These are phyloP conservation scores for Aaosphaeria arxii DNA, from an alignment of 2,329 filamentous ascomycete genomes.

Conservation along the genomic window DNA sequence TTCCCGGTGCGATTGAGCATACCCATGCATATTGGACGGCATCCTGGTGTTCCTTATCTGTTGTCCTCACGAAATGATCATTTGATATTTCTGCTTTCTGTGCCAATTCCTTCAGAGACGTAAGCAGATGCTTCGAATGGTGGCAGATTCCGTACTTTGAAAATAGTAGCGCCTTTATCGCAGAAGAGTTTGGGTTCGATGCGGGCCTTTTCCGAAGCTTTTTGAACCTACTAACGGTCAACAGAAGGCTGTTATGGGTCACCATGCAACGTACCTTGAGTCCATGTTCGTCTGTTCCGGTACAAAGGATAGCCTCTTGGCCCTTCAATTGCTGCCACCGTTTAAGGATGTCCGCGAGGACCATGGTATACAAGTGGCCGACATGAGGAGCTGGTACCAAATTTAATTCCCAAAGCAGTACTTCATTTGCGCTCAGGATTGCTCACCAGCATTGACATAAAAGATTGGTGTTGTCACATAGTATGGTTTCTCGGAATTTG, in stretches of 20 bases:
- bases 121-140: background rate
- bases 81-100: slow-evolving; percentile 66
- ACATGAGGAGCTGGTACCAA: slow-evolving; percentile 73
- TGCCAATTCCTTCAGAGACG: slow-evolving; percentile 58
- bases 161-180: slow-evolving; percentile 77
- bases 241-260: background rate
- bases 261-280: slow-evolving; percentile 67
- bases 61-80: slow-evolving; percentile 91
- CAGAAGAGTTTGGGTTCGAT: slow-evolving; percentile 81
- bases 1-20: slow-evolving; percentile 12
- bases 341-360: slow-evolving; percentile 87
- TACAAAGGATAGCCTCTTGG: slow-evolving; percentile 70
- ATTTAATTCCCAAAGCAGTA: background rate
- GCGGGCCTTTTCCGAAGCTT: slow-evolving; percentile 69
- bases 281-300: slow-evolving; percentile 95
- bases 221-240: slow-evolving; percentile 62
- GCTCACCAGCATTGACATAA: slow-evolving; percentile 90
- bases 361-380: slow-evolving; percentile 90
- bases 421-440: background rate
- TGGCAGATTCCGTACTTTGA: slow-evolving; percentile 51
- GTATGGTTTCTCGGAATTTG: slow-evolving; percentile 66
- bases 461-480: slow-evolving; percentile 98
- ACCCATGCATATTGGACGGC: slow-evolving; percentile 90
- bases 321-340: slow-evolving; percentile 82
- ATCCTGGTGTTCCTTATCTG: slow-evolving; percentile 74